Evolutionary conservation across 2,329 filamentous ascomycete genomes (phyloP), one percentile per base, ranked within the genome.

Genomic region (Sclerotinia borealis): DNA sequence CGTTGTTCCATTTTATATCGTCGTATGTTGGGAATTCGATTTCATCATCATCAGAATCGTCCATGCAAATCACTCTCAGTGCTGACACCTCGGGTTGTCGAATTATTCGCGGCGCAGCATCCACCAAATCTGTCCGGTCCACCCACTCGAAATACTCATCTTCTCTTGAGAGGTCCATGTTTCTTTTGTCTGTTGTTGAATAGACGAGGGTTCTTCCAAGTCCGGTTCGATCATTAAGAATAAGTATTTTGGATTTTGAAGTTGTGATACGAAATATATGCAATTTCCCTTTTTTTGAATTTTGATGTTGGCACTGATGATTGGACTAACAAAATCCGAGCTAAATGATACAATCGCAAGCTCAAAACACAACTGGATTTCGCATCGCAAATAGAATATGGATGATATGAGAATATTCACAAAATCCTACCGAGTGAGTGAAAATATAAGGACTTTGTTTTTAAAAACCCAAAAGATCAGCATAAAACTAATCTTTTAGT

Each of bases 11-110:
- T 37, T 29, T 27, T 27, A 56, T 37, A 25, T 75, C 68, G 64
- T 79, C 76, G 66, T 79, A 80, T 13, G 75, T 73, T 3, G 79
- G 79, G 39, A 80, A 75, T 22, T 75, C 63, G 55, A 80, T 72
- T 52, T 79, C 76, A 49, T 77, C 93, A 76, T 98, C 93, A 76
- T 97, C 92, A 67, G 85, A 86, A 91, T 93, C 96, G 66, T 93
- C 86, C 50, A 62, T 47, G 1, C 39, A 34, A 11, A 62, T n/a
- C 9, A 47, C 17, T 22, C 34, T 41, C 11, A 62, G 25, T 37
- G 41, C 43, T 22, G 59, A 55, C 1, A 62, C 27, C 13, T 62
- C 37, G 22, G 59, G 59, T 56, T 62, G 59, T 29, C 27, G 59
- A 62, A 62, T 62, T 10, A 48, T 56, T 37, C 59, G 37, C 50